Evolutionary conservation across 169 alveolate species (phyloP).

Genomic region (Plasmodium gonderi): DNA sequence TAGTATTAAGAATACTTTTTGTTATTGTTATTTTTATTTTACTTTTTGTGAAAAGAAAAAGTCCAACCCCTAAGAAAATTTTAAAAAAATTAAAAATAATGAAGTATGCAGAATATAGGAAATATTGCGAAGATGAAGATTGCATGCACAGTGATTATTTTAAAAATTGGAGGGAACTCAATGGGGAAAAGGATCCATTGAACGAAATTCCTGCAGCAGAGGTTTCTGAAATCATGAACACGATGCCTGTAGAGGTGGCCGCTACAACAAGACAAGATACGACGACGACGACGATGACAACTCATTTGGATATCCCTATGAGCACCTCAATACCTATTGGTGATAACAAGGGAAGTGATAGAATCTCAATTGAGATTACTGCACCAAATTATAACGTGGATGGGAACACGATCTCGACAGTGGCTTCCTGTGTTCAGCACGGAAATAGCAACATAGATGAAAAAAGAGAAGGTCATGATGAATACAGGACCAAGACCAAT

Average conservation of each 20-base stretch:
- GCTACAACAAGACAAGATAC: background rate
- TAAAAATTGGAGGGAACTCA: background rate
- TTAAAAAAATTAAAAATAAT: slow-evolving; percentile 70
- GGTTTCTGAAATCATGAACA: too few species aligned
- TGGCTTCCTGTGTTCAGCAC: background rate
- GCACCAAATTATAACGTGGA: background rate
- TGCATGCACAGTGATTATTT: slow-evolving; percentile 8
- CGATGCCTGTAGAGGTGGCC: too few species aligned
- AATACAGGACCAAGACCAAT: background rate
- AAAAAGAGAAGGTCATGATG: background rate
- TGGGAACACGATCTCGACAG: background rate
- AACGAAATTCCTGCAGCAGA: too few species aligned
- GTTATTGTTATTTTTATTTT: slow-evolving; percentile 20
- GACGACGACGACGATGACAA: background rate
- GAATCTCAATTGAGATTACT: background rate
- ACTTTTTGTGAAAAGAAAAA: slow-evolving; percentile 44
- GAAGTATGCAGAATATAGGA: slow-evolving; percentile 54
- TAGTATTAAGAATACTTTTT: slow-evolving; percentile 28
- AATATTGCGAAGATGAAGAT: slow-evolving; percentile 30
- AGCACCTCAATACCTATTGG: background rate
- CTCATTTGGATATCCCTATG: background rate
- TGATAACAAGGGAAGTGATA: background rate
- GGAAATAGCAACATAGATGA: background rate
- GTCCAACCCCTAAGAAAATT: slow-evolving; percentile 66
- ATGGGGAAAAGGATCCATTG: too few species aligned